Percentiles rank a stretch among this genome's conserved stretches.
phyloP scores from a whole-genome alignment of 75 land plant genomes.

The Picea glauca region DNA sequence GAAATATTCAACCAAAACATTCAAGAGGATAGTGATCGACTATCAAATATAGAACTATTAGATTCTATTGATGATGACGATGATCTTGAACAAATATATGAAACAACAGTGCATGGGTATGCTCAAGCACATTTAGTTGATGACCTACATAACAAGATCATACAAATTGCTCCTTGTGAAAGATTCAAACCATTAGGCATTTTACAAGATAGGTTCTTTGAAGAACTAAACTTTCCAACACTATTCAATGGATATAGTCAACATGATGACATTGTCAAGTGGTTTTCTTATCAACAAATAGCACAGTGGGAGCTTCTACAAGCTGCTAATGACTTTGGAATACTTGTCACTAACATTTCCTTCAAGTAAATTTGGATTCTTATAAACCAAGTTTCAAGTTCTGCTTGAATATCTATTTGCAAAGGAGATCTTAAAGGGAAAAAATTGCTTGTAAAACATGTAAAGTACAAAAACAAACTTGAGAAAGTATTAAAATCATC shows the following conservation, averaged over 20 bases:
- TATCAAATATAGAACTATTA: too few species aligned
- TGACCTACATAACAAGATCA: not conserved
- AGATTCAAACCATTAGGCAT: not conserved
- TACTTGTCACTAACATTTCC: not conserved
- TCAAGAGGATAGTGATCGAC: too few species aligned
- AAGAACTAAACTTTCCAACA: not conserved
- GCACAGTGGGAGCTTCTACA: not conserved
- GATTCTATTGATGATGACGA: too few species aligned
- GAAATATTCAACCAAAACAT: too few species aligned
- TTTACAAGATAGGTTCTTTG: not conserved
- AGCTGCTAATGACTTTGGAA: not conserved
- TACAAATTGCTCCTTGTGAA: not conserved
- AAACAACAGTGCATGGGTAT: not conserved
- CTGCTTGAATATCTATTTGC: too few species aligned
- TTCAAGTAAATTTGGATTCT: not conserved
- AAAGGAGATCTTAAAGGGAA: too few species aligned
- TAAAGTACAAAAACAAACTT: too few species aligned
- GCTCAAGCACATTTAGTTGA: not conserved
- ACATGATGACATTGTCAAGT: not conserved
- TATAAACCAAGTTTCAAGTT: not conserved
- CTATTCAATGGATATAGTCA: not conserved
- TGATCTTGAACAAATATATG: not conserved
- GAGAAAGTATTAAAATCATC: too few species aligned
- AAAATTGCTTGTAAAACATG: too few species aligned
- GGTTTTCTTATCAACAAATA: not conserved